Base-by-base conservation (phyloP, 495 filamentous ascomycete species). In the Trichoderma orchidacearum region DNA sequence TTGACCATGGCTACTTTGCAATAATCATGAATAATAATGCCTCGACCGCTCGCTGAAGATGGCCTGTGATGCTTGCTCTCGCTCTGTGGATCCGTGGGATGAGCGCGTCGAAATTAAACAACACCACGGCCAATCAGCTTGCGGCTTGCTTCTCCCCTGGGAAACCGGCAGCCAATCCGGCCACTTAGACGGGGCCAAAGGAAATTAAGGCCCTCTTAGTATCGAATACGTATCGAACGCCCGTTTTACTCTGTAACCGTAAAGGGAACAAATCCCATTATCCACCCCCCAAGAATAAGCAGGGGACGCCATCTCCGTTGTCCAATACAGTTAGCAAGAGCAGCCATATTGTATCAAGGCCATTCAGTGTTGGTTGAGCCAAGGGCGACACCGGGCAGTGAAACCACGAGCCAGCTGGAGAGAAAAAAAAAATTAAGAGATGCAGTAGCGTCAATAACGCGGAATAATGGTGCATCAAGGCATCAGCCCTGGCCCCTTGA, bases 31-130 rank as follows among this genome's bases (percentile, higher is more conserved):
- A 18, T 48, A 48, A 48, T 48, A 48, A 48, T 48, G 41, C 41
- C 41, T 48, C 41, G 41, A 48, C 41, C 41, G 41, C 41, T 27
- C n/a, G 41, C 41, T 48, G 41, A 48, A 48, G 41, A 48, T 48
- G 41, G 41, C 21, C 41, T 48, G 41, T 48, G 41, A 48, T 48
- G 41, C 41, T 25, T 25, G 41, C 21, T n/a, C 21, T 25, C 18
- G 41, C 41, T 48, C 18, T 48, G 41, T 48, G 41, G 41, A 48
- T 25, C 41, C 41, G 18, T 48, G 41, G 41, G 41, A 48, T 48
- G 41, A 48, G 41, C 41, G 41, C 41, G 41, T 48, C 21, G 41
- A 48, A 48, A 48, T 48, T 48, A 48, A 48, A 48, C 41, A 48
- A 41, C 3, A 25, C 41, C 3, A 1, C 21, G 27, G 41, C 41